phyloP scores from a whole-genome alignment of 169 alveolate genomes.

The Plasmodium adleri region DNA sequence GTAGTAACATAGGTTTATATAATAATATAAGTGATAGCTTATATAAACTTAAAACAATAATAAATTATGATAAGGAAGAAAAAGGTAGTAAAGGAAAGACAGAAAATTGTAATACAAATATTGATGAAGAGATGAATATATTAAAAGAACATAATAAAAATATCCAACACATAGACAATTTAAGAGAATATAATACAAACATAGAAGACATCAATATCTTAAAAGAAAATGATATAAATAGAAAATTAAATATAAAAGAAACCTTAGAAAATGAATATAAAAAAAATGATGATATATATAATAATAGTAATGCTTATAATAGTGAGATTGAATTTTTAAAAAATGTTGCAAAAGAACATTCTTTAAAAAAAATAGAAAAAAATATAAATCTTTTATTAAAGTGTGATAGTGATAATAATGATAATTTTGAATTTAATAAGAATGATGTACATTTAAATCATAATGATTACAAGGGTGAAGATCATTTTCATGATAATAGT shows the following conservation, averaged over 20 bases:
- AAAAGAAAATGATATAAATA: conserved; percentile 9
- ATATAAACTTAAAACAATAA: conserved; percentile 65
- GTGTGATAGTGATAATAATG: conserved; percentile 37
- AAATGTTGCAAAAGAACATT: conserved; percentile 35
- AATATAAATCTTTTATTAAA: conserved; percentile 46
- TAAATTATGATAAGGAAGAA: conserved; percentile 29
- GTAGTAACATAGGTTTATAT: conserved; percentile 13
- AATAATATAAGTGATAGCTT: conserved; percentile 55
- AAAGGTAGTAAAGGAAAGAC: conserved; percentile 2
- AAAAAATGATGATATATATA: background rate
- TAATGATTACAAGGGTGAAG: background rate
- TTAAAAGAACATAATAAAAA: conserved; percentile 6
- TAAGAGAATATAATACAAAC: background rate
- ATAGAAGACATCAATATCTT: background rate
- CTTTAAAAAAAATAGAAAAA: conserved; percentile 59
- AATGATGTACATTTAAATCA: background rate
- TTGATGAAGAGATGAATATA: background rate
- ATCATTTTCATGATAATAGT: background rate
- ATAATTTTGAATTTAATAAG: conserved; percentile 5
- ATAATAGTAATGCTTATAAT: background rate
- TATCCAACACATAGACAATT: background rate
- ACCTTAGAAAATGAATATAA: background rate
- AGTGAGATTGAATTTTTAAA: conserved; percentile 31
- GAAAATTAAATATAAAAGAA: conserved; percentile 24
- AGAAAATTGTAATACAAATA: background rate